phyloP scores from a whole-genome alignment of 345 rosid genomes.

The Chamaenerion angustifolium region DNA sequence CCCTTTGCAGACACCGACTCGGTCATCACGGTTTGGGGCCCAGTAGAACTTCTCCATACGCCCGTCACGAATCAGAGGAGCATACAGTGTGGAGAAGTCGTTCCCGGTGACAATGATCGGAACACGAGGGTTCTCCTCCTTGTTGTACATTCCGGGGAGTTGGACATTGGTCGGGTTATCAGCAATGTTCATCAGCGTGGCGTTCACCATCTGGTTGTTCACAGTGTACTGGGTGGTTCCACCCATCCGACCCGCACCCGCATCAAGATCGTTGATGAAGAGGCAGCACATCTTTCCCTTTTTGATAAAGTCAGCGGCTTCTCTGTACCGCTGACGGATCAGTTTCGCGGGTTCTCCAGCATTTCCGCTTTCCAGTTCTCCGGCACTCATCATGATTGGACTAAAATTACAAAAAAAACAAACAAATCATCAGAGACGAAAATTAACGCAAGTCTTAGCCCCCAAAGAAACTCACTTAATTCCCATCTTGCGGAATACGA shows the following conservation, averaged over 20 bases:
- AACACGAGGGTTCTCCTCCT: conserved; percentile 16
- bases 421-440: neutral
- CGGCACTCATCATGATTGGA: conserved; percentile 16
- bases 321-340: conserved; percentile 13
- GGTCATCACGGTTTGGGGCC: conserved; percentile 13
- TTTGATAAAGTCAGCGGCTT: conserved; percentile 13
- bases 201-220: conserved; percentile 17
- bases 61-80: conserved; percentile 15
- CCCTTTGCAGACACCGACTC: conserved; percentile 13
- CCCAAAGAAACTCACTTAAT: conserved; percentile 5
- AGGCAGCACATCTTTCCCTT: conserved; percentile 17
- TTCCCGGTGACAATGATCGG: conserved; percentile 14
- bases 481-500: conserved; percentile 11
- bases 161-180: conserved; percentile 16
- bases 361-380: conserved; percentile 14
- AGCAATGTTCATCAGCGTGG: conserved; percentile 16
- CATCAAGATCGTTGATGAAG: conserved; percentile 17
- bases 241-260: conserved; percentile 14
- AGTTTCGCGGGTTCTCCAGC: conserved; percentile 14
- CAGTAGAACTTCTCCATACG: conserved; percentile 18
- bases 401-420: conserved; percentile 2
- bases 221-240: conserved; percentile 16
- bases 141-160: conserved; percentile 17
- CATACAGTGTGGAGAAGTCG: conserved; percentile 15
- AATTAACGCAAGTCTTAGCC: too few relatives aligned